Percentiles rank a stretch among this genome's conserved stretches.
Evolutionary conservation across 2,329 filamentous ascomycete species (phyloP).

Genomic region (Neurospora crassa): DNA sequence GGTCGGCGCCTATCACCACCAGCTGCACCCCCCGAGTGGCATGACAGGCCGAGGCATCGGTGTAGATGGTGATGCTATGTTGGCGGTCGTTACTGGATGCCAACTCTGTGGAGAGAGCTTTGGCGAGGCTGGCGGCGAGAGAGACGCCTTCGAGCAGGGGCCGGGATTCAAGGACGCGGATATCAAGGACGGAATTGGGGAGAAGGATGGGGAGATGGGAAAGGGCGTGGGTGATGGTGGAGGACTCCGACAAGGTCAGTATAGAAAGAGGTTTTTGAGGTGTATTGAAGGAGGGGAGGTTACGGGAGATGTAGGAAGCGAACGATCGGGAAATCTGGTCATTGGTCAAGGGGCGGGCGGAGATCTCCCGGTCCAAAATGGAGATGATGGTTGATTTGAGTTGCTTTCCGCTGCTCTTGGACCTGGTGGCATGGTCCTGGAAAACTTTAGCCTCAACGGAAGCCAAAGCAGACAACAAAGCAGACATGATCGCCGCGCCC

Average conservation of each 20-base stretch:
- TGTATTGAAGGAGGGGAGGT: conserved; percentile 21
- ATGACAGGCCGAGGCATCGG: conserved; percentile 50
- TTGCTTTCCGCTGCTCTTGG: background rate
- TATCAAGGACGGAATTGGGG: conserved; percentile 32
- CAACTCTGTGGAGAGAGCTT: conserved; percentile 16
- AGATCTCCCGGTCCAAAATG: conserved; percentile 13
- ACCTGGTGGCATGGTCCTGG: background rate
- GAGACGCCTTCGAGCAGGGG: conserved; percentile 56
- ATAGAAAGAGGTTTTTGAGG: conserved; percentile 31
- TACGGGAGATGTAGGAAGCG: conserved; percentile 24
- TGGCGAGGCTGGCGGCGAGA: conserved; percentile 36
- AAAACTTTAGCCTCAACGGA: conserved; percentile 12
- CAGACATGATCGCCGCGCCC: conserved; percentile 48
- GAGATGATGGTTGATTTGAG: conserved; percentile 3
- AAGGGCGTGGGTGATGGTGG: conserved; percentile 45
- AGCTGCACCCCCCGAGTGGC: conserved; percentile 43
- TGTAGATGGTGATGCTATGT: conserved; percentile 39
- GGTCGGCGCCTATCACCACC: conserved; percentile 55
- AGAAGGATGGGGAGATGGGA: conserved; percentile 32
- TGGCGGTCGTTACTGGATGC: conserved; percentile 11
- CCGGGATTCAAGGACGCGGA: conserved; percentile 56
- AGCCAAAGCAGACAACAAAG: conserved; percentile 36
- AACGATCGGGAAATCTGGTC: conserved; percentile 23
- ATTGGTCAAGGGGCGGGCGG: conserved; percentile 6
- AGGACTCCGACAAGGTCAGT: conserved; percentile 54